These are phyloP conservation scores for Hypocrella siamensis DNA, from an alignment of 2,329 filamentous ascomycete species.

Conservation along the genomic window DNA sequence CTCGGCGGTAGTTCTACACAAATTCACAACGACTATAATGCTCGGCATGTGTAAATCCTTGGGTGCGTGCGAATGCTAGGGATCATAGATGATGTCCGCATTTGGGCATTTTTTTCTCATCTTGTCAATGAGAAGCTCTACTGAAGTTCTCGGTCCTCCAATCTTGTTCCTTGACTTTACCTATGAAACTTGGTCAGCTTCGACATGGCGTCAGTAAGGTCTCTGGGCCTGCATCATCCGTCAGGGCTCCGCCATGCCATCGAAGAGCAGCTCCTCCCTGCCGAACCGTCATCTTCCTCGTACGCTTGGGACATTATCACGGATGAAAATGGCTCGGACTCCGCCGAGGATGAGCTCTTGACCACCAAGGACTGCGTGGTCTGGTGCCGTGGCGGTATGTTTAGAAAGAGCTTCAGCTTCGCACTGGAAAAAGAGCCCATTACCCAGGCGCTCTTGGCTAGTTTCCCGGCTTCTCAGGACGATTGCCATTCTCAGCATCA, in stretches of 20 bases:
- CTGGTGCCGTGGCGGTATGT: conserved; percentile 75
- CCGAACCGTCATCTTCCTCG: conserved; percentile 45
- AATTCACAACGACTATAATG: too few relatives aligned
- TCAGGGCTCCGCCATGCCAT: conserved; percentile 71
- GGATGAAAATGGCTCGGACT: conserved; percentile 21
- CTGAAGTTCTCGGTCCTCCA: not conserved
- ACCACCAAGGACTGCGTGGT: conserved; percentile 62
- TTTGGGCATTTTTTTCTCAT: too few relatives aligned
- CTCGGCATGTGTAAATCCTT: too few relatives aligned
- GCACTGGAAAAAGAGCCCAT: conserved; percentile 75
- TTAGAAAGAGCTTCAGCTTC: conserved; percentile 77
- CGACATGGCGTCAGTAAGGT: conserved; percentile 77
- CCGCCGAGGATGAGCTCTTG: conserved; percentile 63
- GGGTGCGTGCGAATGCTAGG: too few relatives aligned
- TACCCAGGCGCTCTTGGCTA: conserved; percentile 71
- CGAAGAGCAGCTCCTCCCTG: conserved; percentile 59
- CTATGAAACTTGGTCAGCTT: conserved; percentile 14
- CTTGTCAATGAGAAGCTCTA: not conserved
- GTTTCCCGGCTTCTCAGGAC: conserved; percentile 48
- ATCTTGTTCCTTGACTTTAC: conserved; percentile 5
- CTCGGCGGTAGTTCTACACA: too few relatives aligned
- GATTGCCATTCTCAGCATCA: conserved; percentile 6
- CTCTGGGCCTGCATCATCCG: conserved; percentile 81
- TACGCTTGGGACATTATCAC: conserved; percentile 62
- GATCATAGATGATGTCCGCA: too few relatives aligned